Conservation (phyloP, 2,329 filamentous ascomycete genomes). For the Cladosporium velox region DNA sequence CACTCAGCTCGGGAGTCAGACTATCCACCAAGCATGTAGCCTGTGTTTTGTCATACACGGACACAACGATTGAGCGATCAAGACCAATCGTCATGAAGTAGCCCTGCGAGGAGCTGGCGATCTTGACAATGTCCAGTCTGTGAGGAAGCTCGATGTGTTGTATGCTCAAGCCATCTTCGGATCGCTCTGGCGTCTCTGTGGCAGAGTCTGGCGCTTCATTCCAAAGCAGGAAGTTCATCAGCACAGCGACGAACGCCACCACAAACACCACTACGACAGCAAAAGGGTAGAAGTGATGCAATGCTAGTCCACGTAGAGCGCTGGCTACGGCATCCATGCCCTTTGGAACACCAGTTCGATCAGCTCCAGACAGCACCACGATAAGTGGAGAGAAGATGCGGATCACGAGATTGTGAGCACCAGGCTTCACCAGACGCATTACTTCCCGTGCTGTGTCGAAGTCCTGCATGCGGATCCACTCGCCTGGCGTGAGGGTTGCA, state of each 20-base stretch:
- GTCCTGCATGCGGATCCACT: slow-evolving; percentile 76
- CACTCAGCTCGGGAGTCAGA: slow-evolving; percentile 27
- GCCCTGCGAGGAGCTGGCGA: slow-evolving; percentile 64
- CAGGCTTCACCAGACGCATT: slow-evolving; percentile 73
- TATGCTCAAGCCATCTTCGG: slow-evolving; percentile 59
- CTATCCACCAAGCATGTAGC: slow-evolving; percentile 26
- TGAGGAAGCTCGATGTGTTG: slow-evolving; percentile 65
- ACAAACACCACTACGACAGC: slow-evolving; percentile 63
- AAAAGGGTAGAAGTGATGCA: slow-evolving; percentile 71
- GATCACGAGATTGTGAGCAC: slow-evolving; percentile 70
- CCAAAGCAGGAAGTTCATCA: slow-evolving; percentile 75
- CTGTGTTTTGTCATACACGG: slow-evolving; percentile 27
- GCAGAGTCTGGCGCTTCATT: slow-evolving; percentile 54
- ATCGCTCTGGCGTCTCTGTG: slow-evolving; percentile 49
- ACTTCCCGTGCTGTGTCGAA: slow-evolving; percentile 76
- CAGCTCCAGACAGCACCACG: slow-evolving; percentile 68
- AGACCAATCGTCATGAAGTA: slow-evolving; percentile 69
- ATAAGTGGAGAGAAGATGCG: slow-evolving; percentile 73
- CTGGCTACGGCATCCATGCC: slow-evolving; percentile 55
- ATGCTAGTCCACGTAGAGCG: slow-evolving; percentile 48
- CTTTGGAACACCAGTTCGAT: slow-evolving; percentile 59
- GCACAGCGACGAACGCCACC: slow-evolving; percentile 64
- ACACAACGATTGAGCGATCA: slow-evolving; percentile 61
- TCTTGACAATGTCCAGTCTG: slow-evolving; percentile 66
- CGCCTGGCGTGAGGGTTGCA: slow-evolving; percentile 72